phyloP scores from a whole-genome alignment of 2,329 filamentous ascomycete species.

The Penicillium sp. region DNA sequence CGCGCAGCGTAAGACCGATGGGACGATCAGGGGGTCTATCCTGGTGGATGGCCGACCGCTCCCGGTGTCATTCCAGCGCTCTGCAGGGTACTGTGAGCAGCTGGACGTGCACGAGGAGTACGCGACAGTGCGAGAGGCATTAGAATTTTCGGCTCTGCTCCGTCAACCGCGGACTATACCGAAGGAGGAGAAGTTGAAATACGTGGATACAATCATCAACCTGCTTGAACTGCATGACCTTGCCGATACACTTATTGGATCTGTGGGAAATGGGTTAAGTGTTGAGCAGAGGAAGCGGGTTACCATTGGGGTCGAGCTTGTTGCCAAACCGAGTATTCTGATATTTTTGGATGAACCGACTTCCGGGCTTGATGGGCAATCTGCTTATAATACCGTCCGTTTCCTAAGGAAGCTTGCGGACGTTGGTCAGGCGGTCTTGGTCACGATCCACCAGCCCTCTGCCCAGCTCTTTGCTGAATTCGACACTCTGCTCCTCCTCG shows the following conservation, averaged over 20 bases:
- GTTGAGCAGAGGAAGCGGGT: conserved; percentile 71
- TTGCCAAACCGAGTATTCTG: conserved; percentile 68
- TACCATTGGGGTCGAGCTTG: conserved; percentile 73
- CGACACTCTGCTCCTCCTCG: conserved; percentile 70
- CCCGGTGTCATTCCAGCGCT: conserved; percentile 64
- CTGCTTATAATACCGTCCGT: conserved; percentile 67
- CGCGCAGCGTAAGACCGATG: conserved; percentile 69
- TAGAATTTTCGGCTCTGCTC: conserved; percentile 69
- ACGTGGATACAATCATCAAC: conserved; percentile 66
- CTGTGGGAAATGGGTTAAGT: conserved; percentile 48
- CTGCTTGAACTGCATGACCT: conserved; percentile 65
- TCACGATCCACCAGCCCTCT: conserved; percentile 73
- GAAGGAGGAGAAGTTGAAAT: conserved; percentile 62
- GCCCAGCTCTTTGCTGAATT: conserved; percentile 71
- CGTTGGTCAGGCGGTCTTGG: conserved; percentile 70
- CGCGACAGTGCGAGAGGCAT: conserved; percentile 66
- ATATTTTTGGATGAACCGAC: conserved; percentile 75
- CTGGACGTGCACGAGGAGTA: conserved; percentile 70
- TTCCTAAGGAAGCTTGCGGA: conserved; percentile 69
- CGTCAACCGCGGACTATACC: conserved; percentile 59
- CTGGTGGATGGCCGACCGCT: conserved; percentile 66
- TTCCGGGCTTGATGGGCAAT: conserved; percentile 69
- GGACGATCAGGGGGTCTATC: conserved; percentile 66
- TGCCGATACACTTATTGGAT: conserved; percentile 64
- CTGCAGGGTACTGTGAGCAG: conserved; percentile 70